Conservation (phyloP, 2,329 filamentous ascomycete species). For the Ophiostoma australiae region DNA sequence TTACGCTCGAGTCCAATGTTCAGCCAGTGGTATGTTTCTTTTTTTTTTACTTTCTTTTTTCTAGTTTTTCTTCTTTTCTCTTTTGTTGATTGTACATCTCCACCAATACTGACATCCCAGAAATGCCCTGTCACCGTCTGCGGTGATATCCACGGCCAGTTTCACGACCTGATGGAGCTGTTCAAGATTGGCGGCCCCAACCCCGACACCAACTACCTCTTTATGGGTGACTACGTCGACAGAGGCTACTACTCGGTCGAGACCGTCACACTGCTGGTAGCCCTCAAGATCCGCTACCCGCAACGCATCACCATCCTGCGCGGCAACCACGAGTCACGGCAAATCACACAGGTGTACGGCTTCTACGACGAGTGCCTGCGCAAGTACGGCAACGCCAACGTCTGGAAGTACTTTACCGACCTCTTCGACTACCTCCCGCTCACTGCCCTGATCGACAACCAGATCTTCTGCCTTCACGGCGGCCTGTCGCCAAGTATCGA, state of each 20-base stretch:
- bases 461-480: conserved; percentile 98
- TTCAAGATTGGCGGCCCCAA: conserved; percentile 98
- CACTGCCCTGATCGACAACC: conserved; percentile 95
- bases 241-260: conserved; percentile 98
- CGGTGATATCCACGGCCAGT: conserved; percentile 98
- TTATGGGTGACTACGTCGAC: conserved; percentile 99
- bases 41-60: not conserved
- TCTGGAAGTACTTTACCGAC: conserved; percentile 99
- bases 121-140: conserved; percentile 99
- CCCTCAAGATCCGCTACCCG: conserved; percentile 96
- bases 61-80: not conserved
- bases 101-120: conserved; percentile 38
- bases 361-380: conserved; percentile 99
- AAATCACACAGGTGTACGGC: conserved; percentile 98
- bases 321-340: conserved; percentile 97
- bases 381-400: conserved; percentile 98
- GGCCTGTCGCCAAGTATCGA: conserved; percentile 94
- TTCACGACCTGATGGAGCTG: conserved; percentile 98
- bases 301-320: conserved; percentile 97
- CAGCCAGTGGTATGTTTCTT: conserved; percentile 81
- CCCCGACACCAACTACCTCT: conserved; percentile 97
- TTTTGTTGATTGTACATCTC: not conserved
- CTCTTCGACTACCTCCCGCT: conserved; percentile 98
- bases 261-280: conserved; percentile 92
- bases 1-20: conserved; percentile 97